Percentiles rank a stretch among this genome's conserved stretches.
Evolutionary conservation across 305 asterid species (phyloP).

Genomic region (Solanum aculeatissimum): DNA sequence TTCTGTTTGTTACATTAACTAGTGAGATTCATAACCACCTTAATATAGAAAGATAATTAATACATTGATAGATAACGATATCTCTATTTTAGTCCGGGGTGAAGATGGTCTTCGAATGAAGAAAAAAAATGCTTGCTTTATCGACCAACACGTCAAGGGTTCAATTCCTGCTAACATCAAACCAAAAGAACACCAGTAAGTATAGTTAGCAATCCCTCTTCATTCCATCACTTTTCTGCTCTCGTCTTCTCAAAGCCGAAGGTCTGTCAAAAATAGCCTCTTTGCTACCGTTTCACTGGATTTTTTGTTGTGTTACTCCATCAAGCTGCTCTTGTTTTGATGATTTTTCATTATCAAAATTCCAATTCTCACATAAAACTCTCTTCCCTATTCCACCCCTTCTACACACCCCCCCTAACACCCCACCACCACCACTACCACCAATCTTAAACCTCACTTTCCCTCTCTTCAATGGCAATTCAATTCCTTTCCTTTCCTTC

Average conservation of each 20-base stretch:
- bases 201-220: neutral
- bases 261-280: neutral
- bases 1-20: neutral
- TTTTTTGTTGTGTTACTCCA: neutral
- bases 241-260: accelerated
- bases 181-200: neutral
- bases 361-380: conserved; percentile 14
- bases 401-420: neutral
- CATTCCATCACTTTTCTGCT: neutral
- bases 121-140: neutral
- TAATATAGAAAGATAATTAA: neutral
- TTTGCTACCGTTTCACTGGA: too few species aligned
- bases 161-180: neutral
- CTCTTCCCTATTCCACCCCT: conserved; percentile 24
- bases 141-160: neutral
- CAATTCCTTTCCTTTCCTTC: conserved; percentile 1
- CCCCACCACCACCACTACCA: conserved; percentile 2
- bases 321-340: neutral
- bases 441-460: conserved; percentile 27
- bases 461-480: conserved; percentile 16
- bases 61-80: neutral
- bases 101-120: neutral
- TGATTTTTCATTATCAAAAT: neutral
- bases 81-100: neutral
- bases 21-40: neutral